These are phyloP conservation scores for Rhizopogon vinicolor DNA, from an alignment of 768 basidiomycete species.

Conservation along the genomic window DNA sequence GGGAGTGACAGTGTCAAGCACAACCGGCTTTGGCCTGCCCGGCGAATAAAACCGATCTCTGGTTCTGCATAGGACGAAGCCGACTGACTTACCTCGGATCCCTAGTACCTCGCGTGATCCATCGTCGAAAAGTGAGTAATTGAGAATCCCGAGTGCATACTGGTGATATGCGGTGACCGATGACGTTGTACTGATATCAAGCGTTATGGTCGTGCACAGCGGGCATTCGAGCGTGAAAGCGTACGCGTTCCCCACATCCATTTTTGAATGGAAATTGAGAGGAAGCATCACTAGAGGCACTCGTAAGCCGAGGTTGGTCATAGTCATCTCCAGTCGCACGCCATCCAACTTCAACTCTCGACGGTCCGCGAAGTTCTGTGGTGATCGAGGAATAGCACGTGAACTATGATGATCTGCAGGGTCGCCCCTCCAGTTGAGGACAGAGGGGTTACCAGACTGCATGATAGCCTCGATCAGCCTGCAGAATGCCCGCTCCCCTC, in stretches of 20 bases:
- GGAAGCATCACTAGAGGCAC: not conserved
- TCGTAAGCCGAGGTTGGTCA: not conserved
- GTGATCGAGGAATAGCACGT: too few species aligned
- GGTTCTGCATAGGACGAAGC: not conserved
- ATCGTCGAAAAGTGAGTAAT: not conserved
- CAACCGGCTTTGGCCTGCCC: too few species aligned
- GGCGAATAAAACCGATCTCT: not conserved
- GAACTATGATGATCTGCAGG: too few species aligned
- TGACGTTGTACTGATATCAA: too few species aligned
- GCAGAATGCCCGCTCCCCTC: constrained; percentile 16
- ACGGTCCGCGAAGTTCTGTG: too few species aligned
- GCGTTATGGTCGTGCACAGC: too few species aligned
- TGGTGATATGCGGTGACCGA: too few species aligned
- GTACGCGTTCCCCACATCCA: too few species aligned
- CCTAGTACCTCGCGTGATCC: not conserved
- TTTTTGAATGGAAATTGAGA: not conserved
- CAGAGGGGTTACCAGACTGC: not conserved
- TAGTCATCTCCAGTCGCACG: not conserved
- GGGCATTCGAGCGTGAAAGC: too few species aligned
- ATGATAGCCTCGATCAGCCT: constrained; percentile 9
- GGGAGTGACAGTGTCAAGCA: too few species aligned
- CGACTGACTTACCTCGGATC: not conserved
- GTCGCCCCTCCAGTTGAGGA: constrained; percentile 2
- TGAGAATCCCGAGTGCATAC: not conserved
- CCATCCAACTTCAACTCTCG: too few species aligned